Evolutionary conservation across 192 early-diverging fungal genomes (phyloP).

Genomic region (Physocladia obscura): DNA sequence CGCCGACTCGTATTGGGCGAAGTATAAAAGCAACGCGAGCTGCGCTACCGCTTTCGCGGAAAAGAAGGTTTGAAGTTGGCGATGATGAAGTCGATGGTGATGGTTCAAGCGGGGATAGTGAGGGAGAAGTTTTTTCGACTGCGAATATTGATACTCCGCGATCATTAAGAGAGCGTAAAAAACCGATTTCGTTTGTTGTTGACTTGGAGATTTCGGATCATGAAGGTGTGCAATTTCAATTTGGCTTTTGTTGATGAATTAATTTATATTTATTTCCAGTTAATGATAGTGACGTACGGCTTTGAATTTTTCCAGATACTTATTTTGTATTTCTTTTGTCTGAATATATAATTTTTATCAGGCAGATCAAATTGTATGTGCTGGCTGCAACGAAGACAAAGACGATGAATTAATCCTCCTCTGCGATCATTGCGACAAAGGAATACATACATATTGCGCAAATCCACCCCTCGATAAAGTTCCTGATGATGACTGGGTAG

Average conservation of each 20-base stretch:
- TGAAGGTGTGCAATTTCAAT: conserved; percentile 3
- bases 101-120: neutral
- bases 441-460: conserved; percentile 49
- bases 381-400: conserved; percentile 44
- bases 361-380: conserved; percentile 35
- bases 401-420: conserved; percentile 51
- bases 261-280: neutral
- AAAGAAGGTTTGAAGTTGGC: neutral
- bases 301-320: neutral
- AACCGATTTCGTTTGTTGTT: neutral
- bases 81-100: conserved; percentile 9
- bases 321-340: neutral
- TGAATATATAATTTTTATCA: neutral
- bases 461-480: conserved; percentile 38
- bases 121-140: neutral
- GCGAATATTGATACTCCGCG: neutral
- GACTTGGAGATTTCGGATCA: neutral
- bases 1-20: neutral
- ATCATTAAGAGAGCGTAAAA: neutral
- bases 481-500: conserved; percentile 62
- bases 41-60: neutral
- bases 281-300: no score
- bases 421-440: conserved; percentile 56
- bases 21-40: neutral
- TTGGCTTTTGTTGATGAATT: neutral